phyloP scores from a whole-genome alignment of 1,284 basidiomycete species.

The Rhodotorula sp. region DNA sequence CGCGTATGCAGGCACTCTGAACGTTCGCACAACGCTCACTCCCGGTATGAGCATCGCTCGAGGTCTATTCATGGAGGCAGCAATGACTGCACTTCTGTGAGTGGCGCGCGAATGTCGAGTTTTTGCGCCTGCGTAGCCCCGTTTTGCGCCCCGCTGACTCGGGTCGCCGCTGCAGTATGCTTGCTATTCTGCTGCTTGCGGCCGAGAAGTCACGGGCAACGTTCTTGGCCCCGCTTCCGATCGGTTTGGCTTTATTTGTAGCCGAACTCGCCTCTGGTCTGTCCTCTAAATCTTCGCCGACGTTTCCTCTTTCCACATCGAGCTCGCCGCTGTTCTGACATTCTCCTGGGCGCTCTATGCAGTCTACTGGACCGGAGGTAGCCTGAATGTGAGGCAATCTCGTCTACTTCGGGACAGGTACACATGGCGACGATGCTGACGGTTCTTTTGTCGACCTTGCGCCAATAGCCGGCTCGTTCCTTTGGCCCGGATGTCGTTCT shows the following conservation, averaged over 20 bases:
- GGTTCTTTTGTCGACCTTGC: no score
- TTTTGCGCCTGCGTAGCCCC: not conserved
- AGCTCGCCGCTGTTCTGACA: not conserved
- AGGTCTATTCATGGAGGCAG: constrained; percentile 49
- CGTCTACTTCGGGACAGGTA: no score
- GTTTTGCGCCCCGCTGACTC: constrained; percentile 39
- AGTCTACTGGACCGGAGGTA: not conserved
- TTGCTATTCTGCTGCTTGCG: constrained; percentile 34
- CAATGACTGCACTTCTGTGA: constrained; percentile 9
- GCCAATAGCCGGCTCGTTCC: constrained; percentile 44
- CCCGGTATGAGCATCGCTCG: constrained; percentile 3
- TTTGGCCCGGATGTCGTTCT: constrained; percentile 70
- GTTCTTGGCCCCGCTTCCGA: constrained; percentile 67
- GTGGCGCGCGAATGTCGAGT: not conserved
- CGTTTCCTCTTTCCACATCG: no score
- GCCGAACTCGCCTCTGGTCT: constrained; percentile 59
- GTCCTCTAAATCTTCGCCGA: not conserved
- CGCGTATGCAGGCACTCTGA: constrained; percentile 9
- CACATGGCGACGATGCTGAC: no score
- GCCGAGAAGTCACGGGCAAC: constrained; percentile 59
- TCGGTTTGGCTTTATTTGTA: constrained; percentile 60
- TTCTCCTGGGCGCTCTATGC: no score
- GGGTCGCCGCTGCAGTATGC: no score
- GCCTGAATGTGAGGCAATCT: not conserved
- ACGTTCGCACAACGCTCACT: constrained; percentile 1